phyloP scores from a whole-genome alignment of 306 rosid genomes.

The Albizia julibrissin region DNA sequence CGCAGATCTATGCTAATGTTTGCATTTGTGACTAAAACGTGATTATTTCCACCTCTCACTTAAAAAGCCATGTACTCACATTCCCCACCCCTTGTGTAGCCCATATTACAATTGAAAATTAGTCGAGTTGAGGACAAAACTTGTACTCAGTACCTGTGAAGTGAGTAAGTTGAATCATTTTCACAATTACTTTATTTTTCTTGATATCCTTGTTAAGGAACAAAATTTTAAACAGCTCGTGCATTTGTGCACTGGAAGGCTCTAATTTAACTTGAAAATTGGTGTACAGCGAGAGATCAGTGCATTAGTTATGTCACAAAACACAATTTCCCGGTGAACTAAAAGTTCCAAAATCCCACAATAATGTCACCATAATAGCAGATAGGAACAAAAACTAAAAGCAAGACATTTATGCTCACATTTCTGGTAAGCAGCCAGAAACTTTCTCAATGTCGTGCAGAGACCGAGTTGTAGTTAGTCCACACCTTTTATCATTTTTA shows the following conservation, averaged over 20 bases:
- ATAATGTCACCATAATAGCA: background rate
- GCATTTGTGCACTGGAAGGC: background rate
- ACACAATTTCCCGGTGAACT: conserved; percentile 7
- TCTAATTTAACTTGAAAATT: background rate
- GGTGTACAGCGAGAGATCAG: background rate
- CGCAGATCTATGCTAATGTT: background rate
- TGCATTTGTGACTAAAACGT: background rate
- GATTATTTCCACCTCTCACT: background rate
- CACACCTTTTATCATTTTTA: conserved; percentile 41
- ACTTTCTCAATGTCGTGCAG: conserved; percentile 15
- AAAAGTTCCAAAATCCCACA: conserved; percentile 24
- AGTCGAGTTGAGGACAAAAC: background rate
- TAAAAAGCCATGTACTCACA: background rate
- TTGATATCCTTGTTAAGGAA: background rate
- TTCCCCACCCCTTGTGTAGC: background rate
- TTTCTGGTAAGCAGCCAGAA: conserved; percentile 33
- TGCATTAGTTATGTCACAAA: conserved; percentile 2
- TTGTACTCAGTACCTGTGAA: background rate
- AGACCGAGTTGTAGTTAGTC: conserved; percentile 38
- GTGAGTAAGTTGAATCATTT: background rate
- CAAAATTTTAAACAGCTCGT: background rate
- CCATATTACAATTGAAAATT: background rate
- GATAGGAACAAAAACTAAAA: conserved; percentile 23
- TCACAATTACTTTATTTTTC: background rate
- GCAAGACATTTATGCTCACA: conserved; percentile 43